Conservation (phyloP, 2,329 filamentous ascomycete species). For the Colletotrichum noveboracense region DNA sequence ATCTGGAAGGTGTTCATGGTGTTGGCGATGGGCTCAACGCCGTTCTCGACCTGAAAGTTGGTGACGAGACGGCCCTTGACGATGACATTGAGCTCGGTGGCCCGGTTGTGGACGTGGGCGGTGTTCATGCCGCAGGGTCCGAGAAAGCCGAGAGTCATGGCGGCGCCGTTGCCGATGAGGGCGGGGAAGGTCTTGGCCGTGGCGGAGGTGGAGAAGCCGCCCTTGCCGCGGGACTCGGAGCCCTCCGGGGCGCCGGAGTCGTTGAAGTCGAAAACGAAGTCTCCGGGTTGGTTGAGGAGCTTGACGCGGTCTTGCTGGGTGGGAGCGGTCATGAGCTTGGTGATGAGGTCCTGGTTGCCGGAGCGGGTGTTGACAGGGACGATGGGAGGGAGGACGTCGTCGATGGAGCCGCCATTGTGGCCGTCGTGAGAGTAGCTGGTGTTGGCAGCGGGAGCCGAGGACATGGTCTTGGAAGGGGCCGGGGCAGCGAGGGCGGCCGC, state of each 20-base stretch:
- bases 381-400: conserved; percentile 28
- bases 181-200: conserved; percentile 54
- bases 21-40: conserved; percentile 37
- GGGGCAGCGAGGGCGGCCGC: conserved; percentile 21
- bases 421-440: background rate
- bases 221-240: conserved; percentile 32
- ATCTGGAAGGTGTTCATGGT: conserved; percentile 46
- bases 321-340: conserved; percentile 43
- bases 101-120: conserved; percentile 52
- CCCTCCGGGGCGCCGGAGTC: conserved; percentile 17
- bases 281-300: conserved; percentile 36
- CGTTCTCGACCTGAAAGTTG: conserved; percentile 50
- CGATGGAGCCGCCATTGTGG: conserved; percentile 16
- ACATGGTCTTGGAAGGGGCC: background rate
- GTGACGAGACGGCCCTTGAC: conserved; percentile 48
- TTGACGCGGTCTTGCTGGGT: conserved; percentile 34
- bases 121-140: conserved; percentile 57
- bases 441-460: background rate
- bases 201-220: conserved; percentile 43
- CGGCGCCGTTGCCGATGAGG: conserved; percentile 51
- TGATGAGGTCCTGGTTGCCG: conserved; percentile 49
- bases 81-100: conserved; percentile 52
- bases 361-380: conserved; percentile 48
- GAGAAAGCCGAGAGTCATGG: conserved; percentile 54
- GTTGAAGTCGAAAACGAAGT: conserved; percentile 50